A percentile compares a stretch with the other conserved stretches of the same genome.
Evolutionary conservation across 768 basidiomycete genomes (phyloP).

Genomic region (Auricularia heimuer): DNA sequence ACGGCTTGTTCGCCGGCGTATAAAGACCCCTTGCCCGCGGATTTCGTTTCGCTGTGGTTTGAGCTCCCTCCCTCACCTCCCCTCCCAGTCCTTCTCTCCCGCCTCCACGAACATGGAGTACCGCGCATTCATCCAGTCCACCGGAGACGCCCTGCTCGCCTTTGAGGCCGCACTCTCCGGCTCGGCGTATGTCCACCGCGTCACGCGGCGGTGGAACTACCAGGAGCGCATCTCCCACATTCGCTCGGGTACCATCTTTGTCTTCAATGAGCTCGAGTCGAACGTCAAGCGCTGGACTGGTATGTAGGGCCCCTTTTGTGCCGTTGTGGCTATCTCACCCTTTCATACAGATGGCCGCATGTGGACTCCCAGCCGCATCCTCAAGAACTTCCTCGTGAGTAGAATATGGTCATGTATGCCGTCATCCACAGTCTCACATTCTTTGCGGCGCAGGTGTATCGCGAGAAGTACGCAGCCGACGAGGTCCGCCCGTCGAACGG

Average conservation of each 20-base stretch:
- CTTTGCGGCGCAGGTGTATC: background rate
- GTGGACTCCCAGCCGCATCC: background rate
- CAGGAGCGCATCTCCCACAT: background rate
- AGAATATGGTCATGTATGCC: background rate
- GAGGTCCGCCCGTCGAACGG: background rate
- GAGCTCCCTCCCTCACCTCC: background rate
- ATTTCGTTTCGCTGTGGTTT: too few relatives aligned
- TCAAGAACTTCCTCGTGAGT: background rate
- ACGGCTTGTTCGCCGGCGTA: too few relatives aligned
- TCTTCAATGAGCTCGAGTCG: background rate
- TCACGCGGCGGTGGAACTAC: background rate
- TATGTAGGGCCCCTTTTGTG: background rate
- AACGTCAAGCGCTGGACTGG: background rate
- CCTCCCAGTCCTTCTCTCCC: background rate
- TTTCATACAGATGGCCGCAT: background rate
- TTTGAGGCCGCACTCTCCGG: background rate
- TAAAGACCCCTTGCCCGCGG: too few relatives aligned
- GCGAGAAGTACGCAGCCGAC: background rate
- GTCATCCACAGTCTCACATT: background rate
- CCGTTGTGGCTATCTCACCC: background rate
- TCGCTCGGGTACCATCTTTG: background rate
- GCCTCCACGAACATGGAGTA: background rate
- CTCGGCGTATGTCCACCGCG: background rate
- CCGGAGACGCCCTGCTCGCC: background rate
- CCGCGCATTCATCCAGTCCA: background rate